Base-by-base conservation (phyloP, 129 eudicot species). In the Saussurea involucrata region DNA sequence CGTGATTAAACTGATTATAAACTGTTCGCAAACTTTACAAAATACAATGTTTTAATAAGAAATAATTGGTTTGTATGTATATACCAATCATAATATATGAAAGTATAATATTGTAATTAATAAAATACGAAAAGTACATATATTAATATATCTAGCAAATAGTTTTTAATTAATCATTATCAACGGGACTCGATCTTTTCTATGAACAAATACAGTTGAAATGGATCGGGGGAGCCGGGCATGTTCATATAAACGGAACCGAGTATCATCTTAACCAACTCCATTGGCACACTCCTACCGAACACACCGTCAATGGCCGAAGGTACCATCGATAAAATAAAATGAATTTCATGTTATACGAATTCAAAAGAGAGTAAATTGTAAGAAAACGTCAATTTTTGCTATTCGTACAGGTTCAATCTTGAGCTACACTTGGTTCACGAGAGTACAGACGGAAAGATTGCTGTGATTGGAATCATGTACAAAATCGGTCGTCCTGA, bases 231-330 rank as follows among this genome's bases (percentile, higher is more conserved):
- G 87, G 77, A 49, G 96, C 90, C 0, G 96, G 96, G 27, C 71
- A 83, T 55, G 70, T 90, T 60, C 25, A 70, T 17, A 83, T 90
- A 25, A 82, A 87, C 25, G 92, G 88, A 44, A 87, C 81, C 1
- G 68, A 55, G 34, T 90, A 77, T 83, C 74, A 66, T 17, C 87
- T 90, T 29, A 76, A 75, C 20, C 92, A 87, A 61, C 76, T 72
- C 55, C 96, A 90, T 80, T 90, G 96, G 96, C 96, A 90, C 72
- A 55, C 92, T 9, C 92, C 96, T 78, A 75, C 86, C 22, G 96
- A 90, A 70, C 96, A 90, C 66, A 78, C 88, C 8, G 57, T 90
- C 77, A 87, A 90, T 74, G 96, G 96, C 53, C 87, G 82, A 75
- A 87, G 92, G 96, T 90, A 78, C 37, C 9, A 53, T 53, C 8